Percentiles rank a stretch among this genome's conserved stretches.
Evolutionary conservation across 2,329 filamentous ascomycete genomes (phyloP).

Genomic region (Diaporthe batatas): DNA sequence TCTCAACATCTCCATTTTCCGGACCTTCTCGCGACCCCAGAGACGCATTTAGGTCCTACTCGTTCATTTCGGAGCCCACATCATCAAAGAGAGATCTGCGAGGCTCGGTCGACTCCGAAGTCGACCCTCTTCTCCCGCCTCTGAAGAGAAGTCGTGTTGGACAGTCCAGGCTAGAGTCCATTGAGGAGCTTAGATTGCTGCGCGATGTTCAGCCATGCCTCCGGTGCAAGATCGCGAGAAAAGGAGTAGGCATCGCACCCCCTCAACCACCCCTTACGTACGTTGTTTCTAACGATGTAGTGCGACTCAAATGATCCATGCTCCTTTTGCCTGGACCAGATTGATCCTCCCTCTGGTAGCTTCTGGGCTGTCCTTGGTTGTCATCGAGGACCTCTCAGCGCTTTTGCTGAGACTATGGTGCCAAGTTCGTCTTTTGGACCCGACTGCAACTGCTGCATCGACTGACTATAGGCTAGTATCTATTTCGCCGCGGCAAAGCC

Average conservation of each 20-base stretch:
- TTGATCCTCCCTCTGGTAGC: constrained; percentile 54
- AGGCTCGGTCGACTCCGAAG: constrained; percentile 60
- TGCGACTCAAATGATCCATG: constrained; percentile 67
- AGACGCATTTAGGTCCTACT: constrained; percentile 56
- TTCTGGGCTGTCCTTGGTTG: constrained; percentile 66
- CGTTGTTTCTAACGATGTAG: constrained; percentile 49
- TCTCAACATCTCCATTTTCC: constrained; percentile 54
- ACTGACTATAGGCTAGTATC: constrained; percentile 53
- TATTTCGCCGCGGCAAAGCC: constrained; percentile 62
- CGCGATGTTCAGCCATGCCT: constrained; percentile 64
- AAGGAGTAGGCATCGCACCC: constrained; percentile 56
- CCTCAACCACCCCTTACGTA: constrained; percentile 43
- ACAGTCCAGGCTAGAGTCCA: constrained; percentile 68
- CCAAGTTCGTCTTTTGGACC: constrained; percentile 57
- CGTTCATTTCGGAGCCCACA: constrained; percentile 57
- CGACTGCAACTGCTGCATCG: not conserved
- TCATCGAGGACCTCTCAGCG: constrained; percentile 61
- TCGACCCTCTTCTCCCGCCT: constrained; percentile 67
- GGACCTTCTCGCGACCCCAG: constrained; percentile 55
- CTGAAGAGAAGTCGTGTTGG: constrained; percentile 66
- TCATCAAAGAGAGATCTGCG: constrained; percentile 48
- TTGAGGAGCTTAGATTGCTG: constrained; percentile 66
- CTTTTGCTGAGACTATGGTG: constrained; percentile 63
- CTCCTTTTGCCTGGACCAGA: constrained; percentile 58
- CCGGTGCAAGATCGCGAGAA: constrained; percentile 62